Conservation (phyloP, 1,139 yeast species). For the Geotrichum citri-aurantii region DNA sequence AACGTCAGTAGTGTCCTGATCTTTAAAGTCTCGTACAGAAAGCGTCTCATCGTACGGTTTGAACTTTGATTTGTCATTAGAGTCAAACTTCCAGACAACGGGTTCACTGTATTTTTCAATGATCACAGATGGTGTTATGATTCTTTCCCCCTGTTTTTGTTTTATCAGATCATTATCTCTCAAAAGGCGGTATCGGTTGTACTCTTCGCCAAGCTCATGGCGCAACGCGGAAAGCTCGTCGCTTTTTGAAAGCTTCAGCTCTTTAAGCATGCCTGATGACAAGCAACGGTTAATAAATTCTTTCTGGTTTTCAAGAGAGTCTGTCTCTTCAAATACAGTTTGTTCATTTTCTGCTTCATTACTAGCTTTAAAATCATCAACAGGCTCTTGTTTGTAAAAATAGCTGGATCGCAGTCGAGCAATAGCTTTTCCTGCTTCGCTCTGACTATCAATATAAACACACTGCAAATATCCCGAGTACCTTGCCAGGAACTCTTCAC, state of each 20-base stretch:
- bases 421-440: slow-evolving; percentile 36
- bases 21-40: neutral
- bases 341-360: neutral
- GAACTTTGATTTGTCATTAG: neutral
- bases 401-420: slow-evolving; percentile 16
- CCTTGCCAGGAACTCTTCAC: slow-evolving; percentile 71
- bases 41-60: neutral
- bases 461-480: slow-evolving; percentile 54
- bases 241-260: slow-evolving; percentile 39
- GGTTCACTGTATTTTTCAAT: slow-evolving; percentile 14
- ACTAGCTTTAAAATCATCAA: neutral
- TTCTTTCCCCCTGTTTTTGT: neutral
- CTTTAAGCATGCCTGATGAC: slow-evolving; percentile 4
- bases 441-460: slow-evolving; percentile 45
- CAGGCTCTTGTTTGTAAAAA: neutral
- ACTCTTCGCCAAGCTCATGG: slow-evolving; percentile 20
- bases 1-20: neutral
- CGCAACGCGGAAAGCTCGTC: slow-evolving; percentile 26
- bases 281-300: slow-evolving; percentile 40
- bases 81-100: slow-evolving; percentile 1
- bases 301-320: slow-evolving; percentile 29
- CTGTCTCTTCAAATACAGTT: neutral
- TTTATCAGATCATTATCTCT: neutral
- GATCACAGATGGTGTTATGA: slow-evolving; percentile 14
- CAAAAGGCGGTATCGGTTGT: slow-evolving; percentile 11